Base-by-base conservation (phyloP, 306 rosid genomes). In the Cucurbita moschata region DNA sequence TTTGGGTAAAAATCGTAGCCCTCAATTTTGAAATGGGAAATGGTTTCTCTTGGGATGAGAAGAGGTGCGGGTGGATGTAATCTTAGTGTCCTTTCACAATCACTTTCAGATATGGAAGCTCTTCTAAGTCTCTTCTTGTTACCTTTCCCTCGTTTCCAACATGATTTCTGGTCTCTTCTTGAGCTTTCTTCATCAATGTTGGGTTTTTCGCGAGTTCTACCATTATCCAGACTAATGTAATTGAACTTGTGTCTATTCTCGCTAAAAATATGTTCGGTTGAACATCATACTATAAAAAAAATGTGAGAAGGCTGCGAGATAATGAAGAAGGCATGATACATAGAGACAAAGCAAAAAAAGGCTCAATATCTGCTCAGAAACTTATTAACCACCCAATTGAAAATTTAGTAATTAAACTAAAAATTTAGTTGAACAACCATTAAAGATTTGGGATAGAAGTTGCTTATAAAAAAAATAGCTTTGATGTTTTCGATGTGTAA, bases 1-100 rank as follows among this genome's bases (percentile, higher is more conserved):
- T 78, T 77, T 0, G 85, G 83, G 4, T 49, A 38, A 11, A 84
- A 72, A 15, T 87, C 85, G 23, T 62, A 85, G 3, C 86, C 87
- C 15, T n/a, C n/a, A n/a, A n/a, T n/a, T n/a, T n/a, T n/a, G 23
- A 81, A 77, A 4, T 47, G 23, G 1, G 78, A 68, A 14, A 76
- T 73, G 3, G 79, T 43, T 74, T 85, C 82, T 77, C 91, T 81
- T 59, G 88, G 85, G 6, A 85, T 12, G n/a, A 85, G 82, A 16
- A 87, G 16, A 26, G 88, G 76, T 0, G 57, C 82, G 59, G 88
- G 84, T 7, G 84, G 88, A 43, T 87, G 91, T 46, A 87, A 15
- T 39, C 91, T 77, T 0, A 87, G 10, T 21, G 84, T 56, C 30
- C 88, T 63, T 85, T 87, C 13, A 87, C 38, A 7, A 85, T 62